Conservation (phyloP, 257 asterid species). For the Buddleja alternifolia region DNA sequence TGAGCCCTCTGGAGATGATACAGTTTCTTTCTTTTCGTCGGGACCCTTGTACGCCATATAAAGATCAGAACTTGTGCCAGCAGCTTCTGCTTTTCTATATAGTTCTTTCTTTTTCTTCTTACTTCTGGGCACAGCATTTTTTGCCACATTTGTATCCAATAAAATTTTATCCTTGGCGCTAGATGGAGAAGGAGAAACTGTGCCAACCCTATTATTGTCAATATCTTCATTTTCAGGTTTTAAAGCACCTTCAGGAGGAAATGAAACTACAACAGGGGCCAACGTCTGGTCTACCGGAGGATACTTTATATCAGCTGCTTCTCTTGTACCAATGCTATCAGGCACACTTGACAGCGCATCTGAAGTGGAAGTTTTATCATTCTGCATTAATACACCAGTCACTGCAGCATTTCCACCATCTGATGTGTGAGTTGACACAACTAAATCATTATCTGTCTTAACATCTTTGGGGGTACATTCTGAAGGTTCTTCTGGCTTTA, state of each 20-base stretch:
- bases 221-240: slow-evolving; percentile 41
- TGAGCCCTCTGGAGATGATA: slow-evolving; percentile 36
- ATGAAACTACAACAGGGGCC: slow-evolving; percentile 34
- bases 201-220: slow-evolving; percentile 28
- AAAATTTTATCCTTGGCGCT: slow-evolving; percentile 45
- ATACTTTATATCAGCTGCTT: slow-evolving; percentile 32
- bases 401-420: slow-evolving; percentile 32
- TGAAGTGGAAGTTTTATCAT: slow-evolving; percentile 31
- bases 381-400: slow-evolving; percentile 27
- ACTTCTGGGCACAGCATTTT: slow-evolving; percentile 39
- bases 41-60: slow-evolving; percentile 86
- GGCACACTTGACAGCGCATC: slow-evolving; percentile 26
- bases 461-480: slow-evolving; percentile 33
- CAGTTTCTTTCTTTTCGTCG: slow-evolving; percentile 61
- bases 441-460: slow-evolving; percentile 30
- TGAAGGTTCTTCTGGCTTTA: slow-evolving; percentile 36
- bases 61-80: slow-evolving; percentile 70
- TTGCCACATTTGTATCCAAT: slow-evolving; percentile 47
- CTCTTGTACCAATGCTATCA: slow-evolving; percentile 33
- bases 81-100: slow-evolving; percentile 64
- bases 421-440: slow-evolving; percentile 30
- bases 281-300: slow-evolving; percentile 34
- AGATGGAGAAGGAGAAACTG: slow-evolving; percentile 38
- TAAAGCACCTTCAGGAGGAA: slow-evolving; percentile 41
- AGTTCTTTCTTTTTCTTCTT: slow-evolving; percentile 57